A percentile compares a stretch with the other conserved stretches of the same genome.
Evolutionary conservation across 805 yeast species (phyloP).

Genomic region (Priceomyces castillae): DNA sequence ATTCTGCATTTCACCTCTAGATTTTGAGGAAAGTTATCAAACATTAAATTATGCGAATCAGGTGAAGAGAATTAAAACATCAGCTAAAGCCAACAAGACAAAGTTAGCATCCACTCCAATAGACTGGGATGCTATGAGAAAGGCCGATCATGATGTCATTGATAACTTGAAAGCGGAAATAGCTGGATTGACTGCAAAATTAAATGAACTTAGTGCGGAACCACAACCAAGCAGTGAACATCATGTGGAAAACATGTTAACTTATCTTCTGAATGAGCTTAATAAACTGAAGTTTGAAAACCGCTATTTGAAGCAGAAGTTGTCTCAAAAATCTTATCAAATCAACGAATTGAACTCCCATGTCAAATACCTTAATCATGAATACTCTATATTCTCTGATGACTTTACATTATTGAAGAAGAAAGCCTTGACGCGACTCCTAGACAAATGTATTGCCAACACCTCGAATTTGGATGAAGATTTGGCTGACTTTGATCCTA

Average conservation of each 20-base stretch:
- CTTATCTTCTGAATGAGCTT: slow-evolving; percentile 31
- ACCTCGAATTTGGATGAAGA: slow-evolving; percentile 10
- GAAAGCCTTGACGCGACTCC: slow-evolving; percentile 2
- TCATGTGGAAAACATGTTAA: slow-evolving; percentile 24
- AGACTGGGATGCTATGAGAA: slow-evolving; percentile 31
- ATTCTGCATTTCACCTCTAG: slow-evolving; percentile 82
- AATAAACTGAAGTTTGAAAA: slow-evolving; percentile 33
- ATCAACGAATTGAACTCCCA: slow-evolving; percentile 24
- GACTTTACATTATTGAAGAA: slow-evolving; percentile 7
- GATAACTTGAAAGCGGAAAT: slow-evolving; percentile 32
- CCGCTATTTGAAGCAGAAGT: slow-evolving; percentile 25
- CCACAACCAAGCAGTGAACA: slow-evolving; percentile 4
- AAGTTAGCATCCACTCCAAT: slow-evolving; percentile 25
- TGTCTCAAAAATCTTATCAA: slow-evolving; percentile 17
- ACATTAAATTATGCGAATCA: slow-evolving; percentile 77
- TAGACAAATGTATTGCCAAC: slow-evolving; percentile 7
- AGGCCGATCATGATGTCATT: slow-evolving; percentile 24
- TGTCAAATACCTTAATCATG: slow-evolving; percentile 21
- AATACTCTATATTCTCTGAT: slow-evolving; percentile 11
- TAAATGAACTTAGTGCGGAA: slow-evolving; percentile 7
- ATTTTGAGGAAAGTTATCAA: slow-evolving; percentile 72
- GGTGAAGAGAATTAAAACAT: slow-evolving; percentile 65
- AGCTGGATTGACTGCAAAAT: slow-evolving; percentile 24
- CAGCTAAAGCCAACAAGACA: slow-evolving; percentile 47
- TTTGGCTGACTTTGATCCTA: slow-evolving; percentile 16